Base-by-base conservation (phyloP, 139 green algal species). In the Chlamydomonas incerta region DNA sequence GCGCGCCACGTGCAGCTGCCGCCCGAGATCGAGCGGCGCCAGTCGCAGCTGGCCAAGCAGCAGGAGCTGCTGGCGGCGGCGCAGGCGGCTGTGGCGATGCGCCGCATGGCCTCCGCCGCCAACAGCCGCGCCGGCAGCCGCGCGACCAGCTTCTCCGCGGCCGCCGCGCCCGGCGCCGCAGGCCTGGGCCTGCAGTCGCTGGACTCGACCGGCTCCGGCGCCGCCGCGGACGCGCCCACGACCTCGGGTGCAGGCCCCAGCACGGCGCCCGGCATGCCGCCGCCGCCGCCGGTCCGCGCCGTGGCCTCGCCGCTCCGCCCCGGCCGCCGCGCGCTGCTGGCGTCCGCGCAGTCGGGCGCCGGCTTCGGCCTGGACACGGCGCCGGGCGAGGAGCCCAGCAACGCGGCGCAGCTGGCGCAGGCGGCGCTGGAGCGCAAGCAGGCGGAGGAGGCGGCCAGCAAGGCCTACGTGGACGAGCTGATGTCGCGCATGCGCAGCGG, bases 61-160 rank as follows among this genome's bases (percentile, higher is more conserved):
- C 80, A 79, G 80, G 80, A 86, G 80, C 68, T 79, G 50, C 80
- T 86, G 33, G 80, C 68, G 35, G 68, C 80, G 24, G 80, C 80
- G 34, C 68, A 80, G 68, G 68, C 68, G 17, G 80, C 80, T 0
- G 37, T 79, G 34, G 68, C 68, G 21, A 69, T 69, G 33, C 50
- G 80, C 4, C 26, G 68, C 24, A n/a, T 75, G 68, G n/a, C 6
- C 11, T 11, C 15, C 18, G 10, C 21, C 21, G 47, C 72, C 29
- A 20, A 11, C 72, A 75, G 79, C 66, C 65, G 65, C 65, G 79
- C 29, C 3, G 66, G 4, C 63, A 80, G 73, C 73, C 50, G 47
- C 46, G 50, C 29, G 14, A 3, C 58, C 58, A 72, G 58, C 75
- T 62, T 62, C 58, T 34, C 57, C 31, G 33, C 57, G 26, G 24